phyloP scores from a whole-genome alignment of 805 yeast genomes.

The Debaryomyces tyrocola region DNA sequence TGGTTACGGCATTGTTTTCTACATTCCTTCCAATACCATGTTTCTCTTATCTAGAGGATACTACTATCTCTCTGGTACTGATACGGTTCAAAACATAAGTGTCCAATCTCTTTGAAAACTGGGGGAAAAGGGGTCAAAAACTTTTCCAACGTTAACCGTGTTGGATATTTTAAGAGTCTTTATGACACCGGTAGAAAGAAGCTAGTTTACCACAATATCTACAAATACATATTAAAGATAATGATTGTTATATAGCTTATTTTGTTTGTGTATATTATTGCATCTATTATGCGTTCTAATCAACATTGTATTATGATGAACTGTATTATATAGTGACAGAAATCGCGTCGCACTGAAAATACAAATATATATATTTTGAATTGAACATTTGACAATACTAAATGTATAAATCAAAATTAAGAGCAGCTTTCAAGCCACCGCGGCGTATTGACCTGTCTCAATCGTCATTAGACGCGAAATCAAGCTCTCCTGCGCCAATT shows the following conservation, averaged over 20 bases:
- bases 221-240: no score
- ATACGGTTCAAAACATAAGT: neutral
- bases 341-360: no score
- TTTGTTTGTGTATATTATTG: neutral
- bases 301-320: neutral
- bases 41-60: slow-evolving; percentile 30
- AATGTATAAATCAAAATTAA: slow-evolving; percentile 8
- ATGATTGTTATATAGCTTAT: neutral
- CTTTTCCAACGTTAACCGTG: no score
- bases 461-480: neutral
- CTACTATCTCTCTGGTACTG: slow-evolving; percentile 36
- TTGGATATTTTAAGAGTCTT: no score
- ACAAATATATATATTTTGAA: neutral
- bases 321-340: neutral
- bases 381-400: neutral
- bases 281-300: neutral
- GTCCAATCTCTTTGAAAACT: no score
- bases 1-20: slow-evolving; percentile 27
- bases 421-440: slow-evolving; percentile 56
- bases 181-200: no score
- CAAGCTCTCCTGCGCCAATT: neutral
- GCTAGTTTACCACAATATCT: no score
- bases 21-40: slow-evolving; percentile 25
- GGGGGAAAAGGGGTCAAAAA: no score
- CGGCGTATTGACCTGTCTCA: slow-evolving; percentile 18